Conservation (phyloP, 257 asterid genomes). For the Petrea volubilis region DNA sequence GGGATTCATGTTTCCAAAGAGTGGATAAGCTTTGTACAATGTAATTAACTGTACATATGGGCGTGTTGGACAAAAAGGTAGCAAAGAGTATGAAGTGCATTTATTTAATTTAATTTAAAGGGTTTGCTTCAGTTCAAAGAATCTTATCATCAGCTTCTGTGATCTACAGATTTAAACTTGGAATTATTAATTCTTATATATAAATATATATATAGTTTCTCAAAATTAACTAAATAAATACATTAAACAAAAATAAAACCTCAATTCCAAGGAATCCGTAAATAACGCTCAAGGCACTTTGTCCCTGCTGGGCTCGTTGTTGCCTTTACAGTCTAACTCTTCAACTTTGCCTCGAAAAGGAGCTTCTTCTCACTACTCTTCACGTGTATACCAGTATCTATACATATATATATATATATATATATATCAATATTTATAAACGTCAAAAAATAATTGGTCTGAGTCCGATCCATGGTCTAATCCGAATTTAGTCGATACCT, state of each 20-base stretch:
- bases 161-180: neutral
- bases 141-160: conserved; percentile 14
- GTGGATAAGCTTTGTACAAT: too few species aligned
- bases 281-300: conserved; percentile 37
- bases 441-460: neutral
- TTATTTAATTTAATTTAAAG: too few species aligned
- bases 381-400: conserved; percentile 38
- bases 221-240: neutral
- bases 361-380: conserved; percentile 30
- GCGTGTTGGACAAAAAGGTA: conserved; percentile 31
- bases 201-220: neutral
- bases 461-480: too few species aligned
- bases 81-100: conserved; percentile 19
- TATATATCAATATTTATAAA: neutral
- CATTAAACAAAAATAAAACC: neutral
- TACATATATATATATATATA: neutral
- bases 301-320: conserved; percentile 26
- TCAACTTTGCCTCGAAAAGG: conserved; percentile 40
- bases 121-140: conserved; percentile 35
- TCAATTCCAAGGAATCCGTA: conserved; percentile 31
- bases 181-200: neutral
- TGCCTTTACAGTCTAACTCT: conserved; percentile 39
- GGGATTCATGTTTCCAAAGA: too few species aligned
- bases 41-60: too few species aligned
- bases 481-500: too few species aligned